A percentile compares a stretch with the other conserved stretches of the same genome.
These are phyloP conservation scores for Penicillium sp. DNA, from an alignment of 2,329 filamentous ascomycete genomes.

Conservation along the genomic window DNA sequence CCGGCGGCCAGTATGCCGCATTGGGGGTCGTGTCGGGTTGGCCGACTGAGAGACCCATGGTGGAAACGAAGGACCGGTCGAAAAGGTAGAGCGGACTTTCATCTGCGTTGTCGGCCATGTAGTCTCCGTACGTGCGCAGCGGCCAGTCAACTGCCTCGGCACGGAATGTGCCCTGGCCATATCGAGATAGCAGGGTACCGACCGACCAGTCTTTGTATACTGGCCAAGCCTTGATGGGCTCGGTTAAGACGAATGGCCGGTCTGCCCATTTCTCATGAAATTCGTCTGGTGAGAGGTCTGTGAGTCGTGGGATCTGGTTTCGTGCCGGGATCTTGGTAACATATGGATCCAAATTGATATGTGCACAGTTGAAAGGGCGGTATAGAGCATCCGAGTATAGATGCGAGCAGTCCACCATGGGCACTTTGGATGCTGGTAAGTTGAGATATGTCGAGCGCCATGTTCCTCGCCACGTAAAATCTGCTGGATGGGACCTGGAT, in stretches of 20 bases:
- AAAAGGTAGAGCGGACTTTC: slow-evolving; percentile 93
- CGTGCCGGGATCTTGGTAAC: slow-evolving; percentile 66
- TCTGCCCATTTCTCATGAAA: slow-evolving; percentile 75
- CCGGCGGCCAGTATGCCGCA: slow-evolving; percentile 72
- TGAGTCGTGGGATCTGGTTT: slow-evolving; percentile 71
- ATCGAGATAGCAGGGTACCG: slow-evolving; percentile 62
- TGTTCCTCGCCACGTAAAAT: slow-evolving; percentile 71
- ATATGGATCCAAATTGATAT: slow-evolving; percentile 67
- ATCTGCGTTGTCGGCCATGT: slow-evolving; percentile 75
- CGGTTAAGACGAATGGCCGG: slow-evolving; percentile 81
- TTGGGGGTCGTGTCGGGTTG: slow-evolving; percentile 38
- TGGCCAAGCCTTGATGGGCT: slow-evolving; percentile 78
- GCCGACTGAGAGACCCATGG: slow-evolving; percentile 71
- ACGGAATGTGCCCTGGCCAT: slow-evolving; percentile 69
- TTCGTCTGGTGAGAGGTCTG: slow-evolving; percentile 67
- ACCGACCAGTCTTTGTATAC: slow-evolving; percentile 72
- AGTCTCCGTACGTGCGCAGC: slow-evolving; percentile 73
- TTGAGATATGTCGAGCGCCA: slow-evolving; percentile 79
- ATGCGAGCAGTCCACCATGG: slow-evolving; percentile 67
- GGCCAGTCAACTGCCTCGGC: slow-evolving; percentile 95
- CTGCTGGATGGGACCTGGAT: slow-evolving; percentile 29
- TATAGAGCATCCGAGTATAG: slow-evolving; percentile 90
- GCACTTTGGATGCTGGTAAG: slow-evolving; percentile 53
- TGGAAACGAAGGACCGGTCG: slow-evolving; percentile 80
- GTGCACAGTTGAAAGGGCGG: slow-evolving; percentile 83